A percentile compares a stretch with the other conserved stretches of the same genome.
phyloP scores from a whole-genome alignment of 23 red algal species.

The Gracilaria vermiculophylla region DNA sequence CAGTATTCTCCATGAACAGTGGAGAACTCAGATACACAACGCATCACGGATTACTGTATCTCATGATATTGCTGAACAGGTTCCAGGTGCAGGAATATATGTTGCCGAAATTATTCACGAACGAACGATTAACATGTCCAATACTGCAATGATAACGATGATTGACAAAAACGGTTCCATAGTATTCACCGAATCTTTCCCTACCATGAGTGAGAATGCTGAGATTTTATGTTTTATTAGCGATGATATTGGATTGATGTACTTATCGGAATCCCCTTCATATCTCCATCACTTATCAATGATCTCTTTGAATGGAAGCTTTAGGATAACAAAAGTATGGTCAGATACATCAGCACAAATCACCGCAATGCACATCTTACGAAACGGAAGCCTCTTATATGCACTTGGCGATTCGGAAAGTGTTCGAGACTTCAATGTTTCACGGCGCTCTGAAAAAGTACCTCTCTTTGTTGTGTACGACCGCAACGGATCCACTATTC shows the following conservation, averaged over 20 bases:
- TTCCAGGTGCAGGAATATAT: not conserved
- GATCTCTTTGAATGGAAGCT: not conserved
- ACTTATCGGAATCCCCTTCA: constrained; percentile 11
- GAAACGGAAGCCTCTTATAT: constrained; percentile 24
- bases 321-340: constrained; percentile 12
- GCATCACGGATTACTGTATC: not conserved
- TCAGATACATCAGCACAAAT: not conserved
- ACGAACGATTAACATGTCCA: not conserved
- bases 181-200: not conserved
- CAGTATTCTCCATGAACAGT: not conserved
- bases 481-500: not conserved
- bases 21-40: constrained; percentile 10
- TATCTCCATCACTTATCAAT: constrained; percentile 19
- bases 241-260: constrained; percentile 19
- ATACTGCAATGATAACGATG: not conserved
- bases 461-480: constrained; percentile 19
- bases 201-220: not conserved
- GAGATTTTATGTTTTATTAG: not conserved
- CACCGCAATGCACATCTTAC: constrained; percentile 17
- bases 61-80: not conserved
- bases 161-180: not conserved
- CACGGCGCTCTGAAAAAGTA: not conserved
- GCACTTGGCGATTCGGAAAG: not conserved
- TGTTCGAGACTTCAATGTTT: constrained; percentile 3
- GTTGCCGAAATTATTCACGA: constrained; percentile 9